A percentile compares a stretch with the other conserved stretches of the same genome.
phyloP scores from a whole-genome alignment of 176 grass and related monocot species.

The Eragrostis nindensis region DNA sequence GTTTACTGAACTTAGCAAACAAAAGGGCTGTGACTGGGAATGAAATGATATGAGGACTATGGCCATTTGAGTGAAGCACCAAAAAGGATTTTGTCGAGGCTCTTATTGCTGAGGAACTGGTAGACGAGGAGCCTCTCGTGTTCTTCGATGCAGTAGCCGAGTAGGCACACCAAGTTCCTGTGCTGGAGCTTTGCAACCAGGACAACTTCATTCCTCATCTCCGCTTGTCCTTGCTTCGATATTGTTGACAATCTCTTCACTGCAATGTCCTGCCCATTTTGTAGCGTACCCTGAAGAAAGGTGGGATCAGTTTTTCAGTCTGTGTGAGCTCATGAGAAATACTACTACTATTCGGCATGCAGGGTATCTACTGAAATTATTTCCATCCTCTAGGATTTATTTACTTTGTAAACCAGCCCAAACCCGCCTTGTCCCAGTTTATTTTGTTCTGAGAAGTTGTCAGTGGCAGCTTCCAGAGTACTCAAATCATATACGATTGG shows the following conservation, averaged over 20 bases:
- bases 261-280: conserved; percentile 48
- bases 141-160: conserved; percentile 54
- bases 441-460: conserved; percentile 42
- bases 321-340: too few relatives aligned
- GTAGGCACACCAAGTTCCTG: conserved; percentile 55
- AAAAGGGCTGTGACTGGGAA: too few relatives aligned
- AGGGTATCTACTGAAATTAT: neutral
- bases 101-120: conserved; percentile 53
- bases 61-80: too few relatives aligned
- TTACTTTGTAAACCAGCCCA: conserved; percentile 66
- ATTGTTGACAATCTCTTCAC: conserved; percentile 55
- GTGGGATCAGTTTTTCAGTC: neutral
- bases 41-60: too few relatives aligned
- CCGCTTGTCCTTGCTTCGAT: conserved; percentile 42
- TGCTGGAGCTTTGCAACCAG: conserved; percentile 65
- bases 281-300: conserved; percentile 41
- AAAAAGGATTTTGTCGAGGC: conserved; percentile 50
- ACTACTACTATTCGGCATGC: neutral
- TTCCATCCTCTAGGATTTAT: neutral
- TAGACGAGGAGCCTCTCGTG: conserved; percentile 52
- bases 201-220: conserved; percentile 53
- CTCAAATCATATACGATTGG: too few relatives aligned
- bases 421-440: conserved; percentile 62
- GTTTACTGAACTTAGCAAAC: neutral
- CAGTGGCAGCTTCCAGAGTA: too few relatives aligned